A percentile compares a stretch with the other conserved stretches of the same genome.
phyloP scores from a whole-genome alignment of 805 yeast genomes.

The Candida awuae region DNA sequence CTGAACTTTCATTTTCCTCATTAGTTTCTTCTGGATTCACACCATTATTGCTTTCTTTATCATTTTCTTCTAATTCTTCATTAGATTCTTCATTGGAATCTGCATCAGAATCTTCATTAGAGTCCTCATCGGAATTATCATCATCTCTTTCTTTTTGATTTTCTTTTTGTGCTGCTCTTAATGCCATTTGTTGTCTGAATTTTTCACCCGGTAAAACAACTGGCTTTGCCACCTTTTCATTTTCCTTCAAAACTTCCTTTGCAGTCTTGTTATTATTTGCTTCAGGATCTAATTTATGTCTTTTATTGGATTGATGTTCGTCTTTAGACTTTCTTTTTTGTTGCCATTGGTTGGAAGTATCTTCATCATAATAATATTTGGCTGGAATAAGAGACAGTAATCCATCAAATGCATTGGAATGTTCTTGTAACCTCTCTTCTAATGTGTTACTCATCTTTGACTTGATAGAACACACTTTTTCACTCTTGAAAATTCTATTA shows the following conservation, averaged over 20 bases:
- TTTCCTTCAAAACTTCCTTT: constrained; percentile 48
- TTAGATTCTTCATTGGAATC: constrained; percentile 13
- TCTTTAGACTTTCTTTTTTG: constrained; percentile 67
- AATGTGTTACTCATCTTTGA: constrained; percentile 15
- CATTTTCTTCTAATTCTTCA: constrained; percentile 3
- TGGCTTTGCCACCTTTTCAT: constrained; percentile 46
- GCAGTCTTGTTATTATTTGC: constrained; percentile 42
- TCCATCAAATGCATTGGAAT: constrained; percentile 81
- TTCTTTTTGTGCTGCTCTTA: constrained; percentile 1
- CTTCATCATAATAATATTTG: constrained; percentile 86
- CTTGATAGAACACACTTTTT: neutral
- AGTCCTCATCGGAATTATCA: constrained; percentile 14
- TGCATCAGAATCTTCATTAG: constrained; percentile 28
- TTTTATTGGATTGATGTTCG: constrained; percentile 52
- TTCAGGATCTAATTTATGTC: constrained; percentile 70
- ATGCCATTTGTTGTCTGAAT: constrained; percentile 4
- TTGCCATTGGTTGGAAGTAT: constrained; percentile 85
- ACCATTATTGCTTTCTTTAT: neutral
- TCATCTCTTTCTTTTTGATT: constrained; percentile 14
- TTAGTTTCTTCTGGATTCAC: constrained; percentile 3
- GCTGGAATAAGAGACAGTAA: constrained; percentile 88
- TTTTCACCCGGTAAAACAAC: constrained; percentile 32
- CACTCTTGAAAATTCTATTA: neutral
- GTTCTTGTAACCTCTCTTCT: constrained; percentile 69
- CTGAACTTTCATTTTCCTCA: constrained; percentile 10